These are phyloP conservation scores for Rhodotorula diobovata DNA, from an alignment of 768 basidiomycete genomes.

Conservation along the genomic window DNA sequence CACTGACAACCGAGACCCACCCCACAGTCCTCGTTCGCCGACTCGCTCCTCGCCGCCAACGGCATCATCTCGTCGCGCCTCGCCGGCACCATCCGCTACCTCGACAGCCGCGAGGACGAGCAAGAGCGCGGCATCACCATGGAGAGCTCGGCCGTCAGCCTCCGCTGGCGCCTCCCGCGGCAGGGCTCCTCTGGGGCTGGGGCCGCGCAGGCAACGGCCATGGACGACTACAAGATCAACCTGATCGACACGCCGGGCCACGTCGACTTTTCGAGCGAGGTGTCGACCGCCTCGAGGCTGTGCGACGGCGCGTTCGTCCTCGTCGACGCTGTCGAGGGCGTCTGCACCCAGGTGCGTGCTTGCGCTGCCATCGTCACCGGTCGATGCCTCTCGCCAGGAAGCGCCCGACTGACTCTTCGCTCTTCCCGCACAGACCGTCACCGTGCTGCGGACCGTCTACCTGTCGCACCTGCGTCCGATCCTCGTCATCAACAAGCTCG, in stretches of 20 bases:
- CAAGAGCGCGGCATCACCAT: conserved; percentile 97
- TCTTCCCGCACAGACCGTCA: conserved; percentile 64
- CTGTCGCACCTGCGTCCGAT: conserved; percentile 79
- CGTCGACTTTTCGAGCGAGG: conserved; percentile 96
- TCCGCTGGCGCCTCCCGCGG: conserved; percentile 71
- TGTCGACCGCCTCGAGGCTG: conserved; percentile 84
- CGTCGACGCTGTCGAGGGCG: conserved; percentile 95
- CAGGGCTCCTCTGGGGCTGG: conserved; percentile 34
- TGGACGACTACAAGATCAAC: conserved; percentile 76
- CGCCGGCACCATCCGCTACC: conserved; percentile 92
- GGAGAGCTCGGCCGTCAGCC: conserved; percentile 92
- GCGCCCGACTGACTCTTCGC: not conserved
- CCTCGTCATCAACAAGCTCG: conserved; percentile 94
- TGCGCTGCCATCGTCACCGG: not conserved
- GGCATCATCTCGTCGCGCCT: conserved; percentile 91
- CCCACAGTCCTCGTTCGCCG: conserved; percentile 78
- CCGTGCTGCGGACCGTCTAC: conserved; percentile 93
- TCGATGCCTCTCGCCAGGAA: no score
- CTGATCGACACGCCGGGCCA: conserved; percentile 99
- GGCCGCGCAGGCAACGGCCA: conserved; percentile 34
- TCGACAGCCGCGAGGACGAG: conserved; percentile 94
- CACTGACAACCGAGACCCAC: not conserved
- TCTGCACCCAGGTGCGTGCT: conserved; percentile 80
- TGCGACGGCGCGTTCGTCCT: conserved; percentile 94
- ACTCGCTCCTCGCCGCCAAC: conserved; percentile 89